Evolutionary conservation across 768 basidiomycete species (phyloP).

Genomic region (Hypsizygus marmoreus): DNA sequence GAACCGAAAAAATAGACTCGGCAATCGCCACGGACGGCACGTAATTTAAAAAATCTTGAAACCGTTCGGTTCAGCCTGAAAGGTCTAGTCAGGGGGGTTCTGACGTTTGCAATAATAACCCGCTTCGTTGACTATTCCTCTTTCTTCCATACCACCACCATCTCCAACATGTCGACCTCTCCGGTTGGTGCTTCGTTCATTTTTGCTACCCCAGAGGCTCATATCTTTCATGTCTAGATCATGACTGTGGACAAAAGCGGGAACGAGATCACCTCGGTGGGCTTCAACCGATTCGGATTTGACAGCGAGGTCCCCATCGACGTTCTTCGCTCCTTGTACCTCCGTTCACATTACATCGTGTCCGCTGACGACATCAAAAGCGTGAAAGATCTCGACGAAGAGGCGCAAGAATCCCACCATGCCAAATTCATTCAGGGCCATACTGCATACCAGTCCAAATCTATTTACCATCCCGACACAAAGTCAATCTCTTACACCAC

Average conservation of each 20-base stretch:
- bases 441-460: slow-evolving; percentile 73
- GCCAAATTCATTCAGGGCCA: slow-evolving; percentile 53
- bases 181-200: slow-evolving; percentile 22
- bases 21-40: neutral
- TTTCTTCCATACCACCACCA: slow-evolving; percentile 18
- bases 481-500: slow-evolving; percentile 91
- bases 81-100: too few species aligned
- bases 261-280: slow-evolving; percentile 75
- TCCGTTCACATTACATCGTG: slow-evolving; percentile 76
- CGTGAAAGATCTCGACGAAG: slow-evolving; percentile 36
- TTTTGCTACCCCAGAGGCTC: slow-evolving; percentile 7
- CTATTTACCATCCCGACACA: slow-evolving; percentile 79
- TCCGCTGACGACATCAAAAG: slow-evolving; percentile 36
- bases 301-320: slow-evolving; percentile 83
- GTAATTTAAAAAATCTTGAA: neutral
- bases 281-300: slow-evolving; percentile 86
- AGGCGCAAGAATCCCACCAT: slow-evolving; percentile 46
- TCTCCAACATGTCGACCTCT: slow-evolving; percentile 25
- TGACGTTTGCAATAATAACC: slow-evolving; percentile 3
- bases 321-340: slow-evolving; percentile 83
- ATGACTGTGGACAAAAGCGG: slow-evolving; percentile 75
- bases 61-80: too few species aligned
- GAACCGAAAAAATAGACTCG: slow-evolving; percentile 13
- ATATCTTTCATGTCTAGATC: slow-evolving; percentile 41
- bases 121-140: slow-evolving; percentile 11